Base-by-base conservation (phyloP, 306 rosid species). In the Nissolia schottii region DNA sequence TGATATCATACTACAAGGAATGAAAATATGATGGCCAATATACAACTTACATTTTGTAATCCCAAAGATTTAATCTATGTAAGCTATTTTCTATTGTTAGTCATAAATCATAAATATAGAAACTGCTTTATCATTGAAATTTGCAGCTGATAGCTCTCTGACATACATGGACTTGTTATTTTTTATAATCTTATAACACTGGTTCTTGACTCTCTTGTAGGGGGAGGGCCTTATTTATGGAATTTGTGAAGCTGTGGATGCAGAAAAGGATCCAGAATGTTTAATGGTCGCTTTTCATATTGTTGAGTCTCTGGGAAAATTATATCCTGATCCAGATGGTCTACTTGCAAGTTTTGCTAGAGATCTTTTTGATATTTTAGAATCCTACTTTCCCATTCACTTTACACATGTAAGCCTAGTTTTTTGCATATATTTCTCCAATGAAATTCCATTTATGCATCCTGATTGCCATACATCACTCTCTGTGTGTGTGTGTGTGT, bases 241-340 rank as follows among this genome's bases (percentile, higher is more conserved):
- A 71, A 82, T 87, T 82, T 94, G 92, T 82, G 97, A 82, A 89
- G 92, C 96, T 51, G 55, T 91, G 58, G 99, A 94, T 72, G 75
- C 85, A 67, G 99, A 94, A 77, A 94, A 82, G 82, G 98, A 94
- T 87, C 99, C 96, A 53, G 91, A 85, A 61, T 94, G 99, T 83
- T 81, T 94, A 78, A 59, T 87, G 87, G 72, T 83, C 22, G 82
- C 89, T 64, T 91, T 89, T 80, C 95, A 77, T 75, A 79, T 82
- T 32, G 86, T 91, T 63, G 91, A 85, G 78, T 71, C 68, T 74
- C 43, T 91, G 83, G 90, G 83, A 73, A 81, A 13, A 77, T 58
- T 87, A 77, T 86, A 82, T 81, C 98, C 92, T 18, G 89, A 91
- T 69, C 84, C 94, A 75, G 74, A 89, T 67, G 97, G 89, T 66